Evolutionary conservation across 495 filamentous ascomycete genomes (phyloP).

Genomic region (Penicillium coffeae): DNA sequence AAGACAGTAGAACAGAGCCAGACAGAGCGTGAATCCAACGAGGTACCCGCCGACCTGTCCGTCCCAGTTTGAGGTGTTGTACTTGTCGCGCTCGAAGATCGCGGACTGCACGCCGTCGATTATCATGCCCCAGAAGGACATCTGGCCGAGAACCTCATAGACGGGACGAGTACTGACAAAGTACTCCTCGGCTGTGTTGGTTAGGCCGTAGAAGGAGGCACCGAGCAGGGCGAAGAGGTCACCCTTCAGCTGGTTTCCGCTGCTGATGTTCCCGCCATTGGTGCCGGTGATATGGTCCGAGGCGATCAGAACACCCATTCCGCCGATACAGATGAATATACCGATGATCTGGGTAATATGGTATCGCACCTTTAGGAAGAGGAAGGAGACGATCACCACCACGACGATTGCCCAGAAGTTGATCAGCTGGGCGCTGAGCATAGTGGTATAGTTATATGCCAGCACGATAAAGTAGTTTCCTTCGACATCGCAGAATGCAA

Average conservation of each 20-base stretch:
- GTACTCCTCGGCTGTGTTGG: slow-evolving; percentile 90
- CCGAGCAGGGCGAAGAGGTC: slow-evolving; percentile 88
- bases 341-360: slow-evolving; percentile 76
- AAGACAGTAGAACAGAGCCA: slow-evolving; percentile 80
- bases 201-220: slow-evolving; percentile 86
- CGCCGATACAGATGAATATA: slow-evolving; percentile 86
- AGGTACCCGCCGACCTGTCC: slow-evolving; percentile 71
- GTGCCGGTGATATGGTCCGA: slow-evolving; percentile 77
- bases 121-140: slow-evolving; percentile 81
- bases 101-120: slow-evolving; percentile 89
- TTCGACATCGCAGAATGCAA: slow-evolving; percentile 89
- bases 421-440: slow-evolving; percentile 88
- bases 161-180: slow-evolving; percentile 80
- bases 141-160: slow-evolving; percentile 90
- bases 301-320: slow-evolving; percentile 83
- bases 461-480: slow-evolving; percentile 98
- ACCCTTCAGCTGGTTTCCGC: slow-evolving; percentile 72
- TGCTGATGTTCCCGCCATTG: slow-evolving; percentile 56
- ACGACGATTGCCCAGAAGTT: slow-evolving; percentile 99
- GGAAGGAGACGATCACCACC: slow-evolving; percentile 80
- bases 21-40: slow-evolving; percentile 77
- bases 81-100: slow-evolving; percentile 80
- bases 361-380: slow-evolving; percentile 83
- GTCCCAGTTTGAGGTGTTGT: slow-evolving; percentile 63
- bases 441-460: slow-evolving; percentile 88